phyloP scores from a whole-genome alignment of 139 green algal genomes.

The Chlorella vulgaris region DNA sequence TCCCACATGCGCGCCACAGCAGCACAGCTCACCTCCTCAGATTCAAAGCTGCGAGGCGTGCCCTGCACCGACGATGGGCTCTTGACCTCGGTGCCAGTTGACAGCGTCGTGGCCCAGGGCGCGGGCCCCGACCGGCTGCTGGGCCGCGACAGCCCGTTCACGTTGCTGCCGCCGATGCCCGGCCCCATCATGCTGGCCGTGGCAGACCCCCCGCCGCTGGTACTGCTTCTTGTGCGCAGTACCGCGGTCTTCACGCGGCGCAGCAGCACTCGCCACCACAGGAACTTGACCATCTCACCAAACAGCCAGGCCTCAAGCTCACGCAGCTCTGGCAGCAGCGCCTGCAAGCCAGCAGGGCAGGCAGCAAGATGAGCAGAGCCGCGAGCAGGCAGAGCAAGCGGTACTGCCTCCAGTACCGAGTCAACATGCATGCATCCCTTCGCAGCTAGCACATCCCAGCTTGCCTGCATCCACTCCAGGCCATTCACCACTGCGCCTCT shows the following conservation, averaged over 20 bases:
- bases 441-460: too few species aligned
- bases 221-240: not conserved
- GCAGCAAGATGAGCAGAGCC: not conserved
- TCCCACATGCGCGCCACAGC: too few species aligned
- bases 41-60: constrained; percentile 38
- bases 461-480: constrained; percentile 29
- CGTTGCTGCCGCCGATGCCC: not conserved
- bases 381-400: too few species aligned
- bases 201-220: not conserved
- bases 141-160: too few species aligned
- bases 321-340: constrained; percentile 60
- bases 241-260: constrained; percentile 15
- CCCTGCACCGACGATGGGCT: constrained; percentile 6
- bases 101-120: too few species aligned
- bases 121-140: too few species aligned
- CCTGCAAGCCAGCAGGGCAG: constrained; percentile 18
- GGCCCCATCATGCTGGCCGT: not conserved
- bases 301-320: constrained; percentile 68
- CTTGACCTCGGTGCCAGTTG: not conserved
- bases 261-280: constrained; percentile 61
- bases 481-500: too few species aligned
- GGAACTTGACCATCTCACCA: constrained; percentile 53
- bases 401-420: too few species aligned
- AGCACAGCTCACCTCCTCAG: not conserved
- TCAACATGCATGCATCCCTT: too few species aligned